phyloP scores from a whole-genome alignment of 768 basidiomycete genomes.

The Lactarius indigo region DNA sequence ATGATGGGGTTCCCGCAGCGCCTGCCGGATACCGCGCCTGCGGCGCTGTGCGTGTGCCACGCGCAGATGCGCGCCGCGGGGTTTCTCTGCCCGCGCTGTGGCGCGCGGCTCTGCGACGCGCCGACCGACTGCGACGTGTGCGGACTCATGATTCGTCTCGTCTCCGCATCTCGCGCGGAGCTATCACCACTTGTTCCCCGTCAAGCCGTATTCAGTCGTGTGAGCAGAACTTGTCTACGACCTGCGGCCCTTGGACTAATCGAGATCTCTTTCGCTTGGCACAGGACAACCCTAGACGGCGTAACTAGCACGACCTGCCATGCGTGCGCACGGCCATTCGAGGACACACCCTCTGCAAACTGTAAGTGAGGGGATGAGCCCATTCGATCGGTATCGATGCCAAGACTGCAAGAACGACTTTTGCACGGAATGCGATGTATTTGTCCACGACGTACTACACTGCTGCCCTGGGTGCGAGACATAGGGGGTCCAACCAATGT shows the following conservation, averaged over 20 bases:
- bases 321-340: conserved; percentile 76
- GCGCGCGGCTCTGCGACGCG: conserved; percentile 92
- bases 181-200: conserved; percentile 94
- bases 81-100: conserved; percentile 92
- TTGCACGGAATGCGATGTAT: conserved; percentile 94
- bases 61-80: conserved; percentile 89
- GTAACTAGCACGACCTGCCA: conserved; percentile 52
- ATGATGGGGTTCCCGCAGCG: conserved; percentile 99
- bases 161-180: conserved; percentile 96
- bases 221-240: no score
- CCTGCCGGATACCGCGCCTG: conserved; percentile 76
- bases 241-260: not conserved
- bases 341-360: conserved; percentile 35
- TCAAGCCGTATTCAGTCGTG: conserved; percentile 80
- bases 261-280: not conserved
- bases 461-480: conserved; percentile 87
- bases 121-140: conserved; percentile 98
- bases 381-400: conserved; percentile 85
- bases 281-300: conserved; percentile 42
- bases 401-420: conserved; percentile 84
- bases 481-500: conserved; percentile 26
- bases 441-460: conserved; percentile 92
- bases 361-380: conserved; percentile 69
- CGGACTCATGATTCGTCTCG: conserved; percentile 96
- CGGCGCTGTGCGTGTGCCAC: conserved; percentile 90